Evolutionary conservation across 2,329 filamentous ascomycete genomes (phyloP), one percentile per base, ranked within the genome.

Genomic region (Claviceps humidiphila): DNA sequence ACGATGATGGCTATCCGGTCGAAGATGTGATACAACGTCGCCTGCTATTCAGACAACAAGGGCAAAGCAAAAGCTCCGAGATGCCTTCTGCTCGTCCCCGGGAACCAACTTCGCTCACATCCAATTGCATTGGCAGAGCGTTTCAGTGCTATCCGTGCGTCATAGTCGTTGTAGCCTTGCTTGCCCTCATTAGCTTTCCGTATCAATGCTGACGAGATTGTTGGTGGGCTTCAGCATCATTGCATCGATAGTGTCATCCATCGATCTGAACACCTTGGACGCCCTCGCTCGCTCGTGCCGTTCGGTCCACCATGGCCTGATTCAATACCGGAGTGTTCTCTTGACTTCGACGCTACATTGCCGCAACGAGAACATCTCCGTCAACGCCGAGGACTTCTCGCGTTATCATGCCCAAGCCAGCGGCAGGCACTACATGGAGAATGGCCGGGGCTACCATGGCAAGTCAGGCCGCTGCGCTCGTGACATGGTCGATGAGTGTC

Each of bases 251-350:
- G 85, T 87, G 48, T 78, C 81, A 37, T 78, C 80, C 59, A 81
- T 96, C 64, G 91, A 97, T 65, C 78, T 95, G 49, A 95, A 91
- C 66, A 85, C 87, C 14, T 79, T 96, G 60, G 84, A 95, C 66
- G 82, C 84, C 57, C 80, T 97, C 20, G 87, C 90, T 50, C 80
- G 80, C 51, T 89, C 88, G 52, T 95, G 89, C 66, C 86, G 85
- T 50, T 82, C 87, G 62, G 80, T 95, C 57, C 87, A 87, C 58
- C 76, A 77, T 53, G 87, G 84, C 58, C 77, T 97, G 24, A 72
- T 94, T 44, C 87, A 89, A 60, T 90, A 87, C 67, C 84, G 88
- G 61, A 75, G 73, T 49, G 80, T 85, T 58, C 77, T 96, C 17
- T 74, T 93, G 50, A 74, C 74, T 40, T 82, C 84, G 55, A 91